These are phyloP conservation scores for Neonectria sp. DNA, from an alignment of 2,329 filamentous ascomycete genomes.

Conservation along the genomic window DNA sequence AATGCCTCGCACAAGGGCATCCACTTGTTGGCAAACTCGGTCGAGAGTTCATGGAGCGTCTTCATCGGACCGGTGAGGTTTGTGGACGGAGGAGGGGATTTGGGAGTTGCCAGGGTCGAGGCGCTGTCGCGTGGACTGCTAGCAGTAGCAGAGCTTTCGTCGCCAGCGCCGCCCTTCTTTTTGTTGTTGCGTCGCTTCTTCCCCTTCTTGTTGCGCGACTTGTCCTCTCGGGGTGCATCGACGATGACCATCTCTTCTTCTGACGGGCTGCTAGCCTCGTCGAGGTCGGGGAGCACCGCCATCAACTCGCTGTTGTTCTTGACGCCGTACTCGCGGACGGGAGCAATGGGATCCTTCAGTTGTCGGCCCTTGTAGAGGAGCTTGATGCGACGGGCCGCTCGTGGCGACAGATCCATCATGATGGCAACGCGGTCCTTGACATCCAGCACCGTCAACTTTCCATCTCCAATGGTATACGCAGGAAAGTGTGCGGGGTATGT, in stretches of 20 bases:
- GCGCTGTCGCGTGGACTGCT: constrained; percentile 63
- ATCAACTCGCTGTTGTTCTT: constrained; percentile 74
- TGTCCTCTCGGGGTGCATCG: constrained; percentile 57
- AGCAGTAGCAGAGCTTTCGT: constrained; percentile 56
- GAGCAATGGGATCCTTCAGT: constrained; percentile 74
- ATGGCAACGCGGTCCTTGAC: constrained; percentile 77
- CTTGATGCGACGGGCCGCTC: constrained; percentile 69
- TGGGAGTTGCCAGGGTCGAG: constrained; percentile 54
- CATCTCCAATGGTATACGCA: constrained; percentile 81
- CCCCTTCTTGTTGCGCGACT: constrained; percentile 58
- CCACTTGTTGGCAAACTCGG: constrained; percentile 75
- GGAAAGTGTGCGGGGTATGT: constrained; percentile 81
- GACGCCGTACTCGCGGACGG: constrained; percentile 73
- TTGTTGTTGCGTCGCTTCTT: constrained; percentile 58
- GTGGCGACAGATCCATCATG: constrained; percentile 74
- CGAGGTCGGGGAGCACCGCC: constrained; percentile 59
- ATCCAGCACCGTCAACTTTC: constrained; percentile 77
- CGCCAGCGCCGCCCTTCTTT: constrained; percentile 47
- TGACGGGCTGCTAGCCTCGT: constrained; percentile 54
- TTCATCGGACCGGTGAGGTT: constrained; percentile 58
- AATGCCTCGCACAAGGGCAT: constrained; percentile 77
- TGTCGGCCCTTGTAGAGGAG: constrained; percentile 82
- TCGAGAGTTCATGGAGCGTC: constrained; percentile 77
- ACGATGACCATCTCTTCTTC: constrained; percentile 62
- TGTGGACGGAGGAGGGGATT: constrained; percentile 44